A percentile compares a stretch with the other conserved stretches of the same genome.
These are phyloP conservation scores for Aspergillus thermomutatus DNA, from an alignment of 2,329 filamentous ascomycete genomes.

Conservation along the genomic window DNA sequence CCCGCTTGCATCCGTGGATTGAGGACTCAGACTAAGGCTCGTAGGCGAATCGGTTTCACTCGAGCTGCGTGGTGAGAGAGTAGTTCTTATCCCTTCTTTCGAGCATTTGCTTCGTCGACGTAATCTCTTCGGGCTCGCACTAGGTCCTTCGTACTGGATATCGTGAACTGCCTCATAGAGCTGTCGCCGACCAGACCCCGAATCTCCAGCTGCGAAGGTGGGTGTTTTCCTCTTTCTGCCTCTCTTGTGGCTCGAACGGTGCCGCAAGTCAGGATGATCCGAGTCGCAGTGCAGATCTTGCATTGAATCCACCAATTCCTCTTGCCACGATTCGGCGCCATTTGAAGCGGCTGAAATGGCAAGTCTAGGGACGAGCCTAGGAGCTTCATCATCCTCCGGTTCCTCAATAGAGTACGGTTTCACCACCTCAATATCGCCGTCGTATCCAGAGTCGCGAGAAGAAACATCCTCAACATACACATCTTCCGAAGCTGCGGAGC, in stretches of 20 bases:
- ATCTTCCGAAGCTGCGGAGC: background rate
- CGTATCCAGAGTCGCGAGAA: background rate
- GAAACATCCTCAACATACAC: background rate
- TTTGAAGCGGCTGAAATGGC: background rate
- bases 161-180: slow-evolving; percentile 5
- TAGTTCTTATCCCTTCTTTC: slow-evolving; percentile 11
- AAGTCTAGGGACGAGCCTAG: background rate
- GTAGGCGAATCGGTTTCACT: slow-evolving; percentile 16
- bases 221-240: slow-evolving; percentile 36
- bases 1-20: slow-evolving; percentile 19
- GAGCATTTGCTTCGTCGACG: slow-evolving; percentile 21
- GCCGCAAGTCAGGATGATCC: slow-evolving; percentile 14
- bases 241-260: slow-evolving; percentile 14
- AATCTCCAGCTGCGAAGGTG: slow-evolving; percentile 13
- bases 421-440: background rate
- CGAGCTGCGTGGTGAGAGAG: slow-evolving; percentile 9
- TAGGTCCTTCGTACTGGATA: slow-evolving; percentile 7
- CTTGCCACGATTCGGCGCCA: slow-evolving; percentile 17
- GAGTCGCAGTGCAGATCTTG: slow-evolving; percentile 29
- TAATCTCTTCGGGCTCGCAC: slow-evolving; percentile 23
- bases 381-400: background rate
- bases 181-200: background rate
- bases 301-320: slow-evolving; percentile 34
- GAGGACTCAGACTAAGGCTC: slow-evolving; percentile 19
- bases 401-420: background rate